Base-by-base conservation (phyloP, 805 yeast genomes). In the Millerozyma acaciae region DNA sequence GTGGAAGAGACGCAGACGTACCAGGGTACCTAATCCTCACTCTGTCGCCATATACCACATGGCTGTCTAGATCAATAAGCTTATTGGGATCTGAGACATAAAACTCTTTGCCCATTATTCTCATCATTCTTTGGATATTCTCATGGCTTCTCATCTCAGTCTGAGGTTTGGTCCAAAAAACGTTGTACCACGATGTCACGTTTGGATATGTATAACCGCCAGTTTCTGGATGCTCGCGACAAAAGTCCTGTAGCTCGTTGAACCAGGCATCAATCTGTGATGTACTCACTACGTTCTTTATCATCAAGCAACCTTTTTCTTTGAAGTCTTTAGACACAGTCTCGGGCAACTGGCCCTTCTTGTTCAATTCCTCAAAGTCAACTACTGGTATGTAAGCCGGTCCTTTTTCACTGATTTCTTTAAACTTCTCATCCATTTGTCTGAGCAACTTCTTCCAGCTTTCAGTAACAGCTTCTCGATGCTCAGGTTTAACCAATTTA, bases 31-130 rank as follows among this genome's bases (percentile, higher is more conserved):
- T 49, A 26, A 68, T 60, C 32, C 73, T 48, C 21, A 66, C 46
- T 14, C 71, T 45, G 43, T 68, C 73, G n/a, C 68, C 69, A 40
- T 68, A 68, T 9, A 57, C 50, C 13, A 67, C 46, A 23, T 60
- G 57, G 8, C 55, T 48, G 8, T 47, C 50, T 28, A 57, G 43
- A 25, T 62, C 60, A 12, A 65, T 40, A 14, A 42, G 42, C 9
- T 46, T 46, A 2, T 50, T 44, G 15, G 57, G 49, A n/a, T n/a
- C n/a, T 9, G 50, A 42, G n/a, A 50, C 43, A 31, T 53, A 50
- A 58, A 62, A 63, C 30, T 55, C 38, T 6, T 43, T 35, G 32
- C 45, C 47, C 40, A 58, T 37, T n/a, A 47, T 40, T n/a, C 37
- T 39, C 48, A 55, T 50, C 5, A 58, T 45, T 34, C 46, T 40